phyloP scores from a whole-genome alignment of 257 asterid species.

The Paraleonurus japonicus region DNA sequence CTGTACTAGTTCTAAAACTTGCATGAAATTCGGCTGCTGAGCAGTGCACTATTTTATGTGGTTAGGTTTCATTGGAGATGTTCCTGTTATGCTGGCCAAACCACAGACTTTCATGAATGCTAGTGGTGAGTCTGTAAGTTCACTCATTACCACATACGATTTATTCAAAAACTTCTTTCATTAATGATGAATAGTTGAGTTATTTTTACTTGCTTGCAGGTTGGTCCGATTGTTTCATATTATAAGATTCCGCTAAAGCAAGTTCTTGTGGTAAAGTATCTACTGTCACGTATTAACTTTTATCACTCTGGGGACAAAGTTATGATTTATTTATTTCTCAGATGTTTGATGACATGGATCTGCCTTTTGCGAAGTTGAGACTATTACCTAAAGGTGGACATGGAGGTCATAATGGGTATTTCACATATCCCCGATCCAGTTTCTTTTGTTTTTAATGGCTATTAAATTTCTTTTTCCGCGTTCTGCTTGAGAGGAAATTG shows the following conservation, averaged over 20 bases:
- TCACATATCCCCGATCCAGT: slow-evolving; percentile 19
- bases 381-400: slow-evolving; percentile 98
- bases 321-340: slow-evolving; percentile 31
- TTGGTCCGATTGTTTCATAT: slow-evolving; percentile 86
- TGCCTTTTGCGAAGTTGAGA: slow-evolving; percentile 85
- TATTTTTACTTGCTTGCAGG: slow-evolving; percentile 44
- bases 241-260: slow-evolving; percentile 87
- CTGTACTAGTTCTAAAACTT: neutral
- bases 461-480: neutral
- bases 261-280: slow-evolving; percentile 82
- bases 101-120: slow-evolving; percentile 98
- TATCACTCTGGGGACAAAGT: slow-evolving; percentile 16
- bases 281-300: neutral
- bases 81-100: slow-evolving; percentile 90
- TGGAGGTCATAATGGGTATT: slow-evolving; percentile 96
- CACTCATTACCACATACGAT: slow-evolving; percentile 31
- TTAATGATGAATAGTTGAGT: slow-evolving; percentile 21
- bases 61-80: slow-evolving; percentile 79
- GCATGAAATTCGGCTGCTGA: neutral
- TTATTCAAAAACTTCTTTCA: neutral
- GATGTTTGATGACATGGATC: slow-evolving; percentile 93
- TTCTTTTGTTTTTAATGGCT: slow-evolving; percentile 8
- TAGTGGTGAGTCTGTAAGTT: slow-evolving; percentile 99
- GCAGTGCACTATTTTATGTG: slow-evolving; percentile 17
- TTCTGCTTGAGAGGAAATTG: neutral